Percentiles rank a stretch among this genome's conserved stretches.
These are phyloP conservation scores for Planoprotostelium fungivorum DNA, from an alignment of 78 protist genomes.

Conservation along the genomic window DNA sequence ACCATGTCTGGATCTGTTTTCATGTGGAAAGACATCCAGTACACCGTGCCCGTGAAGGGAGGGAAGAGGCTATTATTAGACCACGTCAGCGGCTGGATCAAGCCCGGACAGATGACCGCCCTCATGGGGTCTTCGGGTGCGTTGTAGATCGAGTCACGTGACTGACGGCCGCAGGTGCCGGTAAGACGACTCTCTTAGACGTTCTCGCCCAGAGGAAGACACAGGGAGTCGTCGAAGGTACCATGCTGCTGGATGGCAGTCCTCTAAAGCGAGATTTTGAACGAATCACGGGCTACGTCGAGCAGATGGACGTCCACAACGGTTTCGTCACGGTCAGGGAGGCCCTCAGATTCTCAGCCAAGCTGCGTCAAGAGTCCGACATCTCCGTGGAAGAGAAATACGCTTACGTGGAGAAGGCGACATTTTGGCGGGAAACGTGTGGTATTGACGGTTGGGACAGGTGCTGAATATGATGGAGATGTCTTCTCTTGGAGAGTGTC, in stretches of 20 bases:
- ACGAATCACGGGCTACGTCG: slow-evolving; percentile 60
- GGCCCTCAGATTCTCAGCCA: slow-evolving; percentile 42
- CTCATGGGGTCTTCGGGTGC: slow-evolving; percentile 52
- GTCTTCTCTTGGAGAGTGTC: slow-evolving; percentile 46
- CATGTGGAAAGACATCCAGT: slow-evolving; percentile 35
- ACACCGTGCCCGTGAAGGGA: slow-evolving; percentile 35
- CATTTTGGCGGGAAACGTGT: not conserved
- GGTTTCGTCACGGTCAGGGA: slow-evolving; percentile 50
- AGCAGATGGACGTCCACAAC: slow-evolving; percentile 56
- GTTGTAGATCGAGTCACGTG: not conserved
- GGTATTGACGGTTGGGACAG: slow-evolving; percentile 12
- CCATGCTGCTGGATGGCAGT: slow-evolving; percentile 48
- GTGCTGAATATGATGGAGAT: slow-evolving; percentile 57
- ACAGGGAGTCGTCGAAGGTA: slow-evolving; percentile 57
- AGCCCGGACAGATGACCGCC: slow-evolving; percentile 66
- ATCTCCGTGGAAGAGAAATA: slow-evolving; percentile 22
- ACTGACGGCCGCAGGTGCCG: slow-evolving; percentile 72
- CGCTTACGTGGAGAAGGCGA: slow-evolving; percentile 23
- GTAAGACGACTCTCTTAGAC: slow-evolving; percentile 81
- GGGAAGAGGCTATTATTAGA: slow-evolving; percentile 19
- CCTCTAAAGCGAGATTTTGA: slow-evolving; percentile 40
- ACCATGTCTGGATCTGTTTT: slow-evolving; percentile 24
- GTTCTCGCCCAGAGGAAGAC: slow-evolving; percentile 75
- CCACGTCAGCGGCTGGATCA: slow-evolving; percentile 27
- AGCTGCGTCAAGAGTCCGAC: slow-evolving; percentile 18